Base-by-base conservation (phyloP, 2,329 filamentous ascomycete species). In the Fusarium nelsonii region DNA sequence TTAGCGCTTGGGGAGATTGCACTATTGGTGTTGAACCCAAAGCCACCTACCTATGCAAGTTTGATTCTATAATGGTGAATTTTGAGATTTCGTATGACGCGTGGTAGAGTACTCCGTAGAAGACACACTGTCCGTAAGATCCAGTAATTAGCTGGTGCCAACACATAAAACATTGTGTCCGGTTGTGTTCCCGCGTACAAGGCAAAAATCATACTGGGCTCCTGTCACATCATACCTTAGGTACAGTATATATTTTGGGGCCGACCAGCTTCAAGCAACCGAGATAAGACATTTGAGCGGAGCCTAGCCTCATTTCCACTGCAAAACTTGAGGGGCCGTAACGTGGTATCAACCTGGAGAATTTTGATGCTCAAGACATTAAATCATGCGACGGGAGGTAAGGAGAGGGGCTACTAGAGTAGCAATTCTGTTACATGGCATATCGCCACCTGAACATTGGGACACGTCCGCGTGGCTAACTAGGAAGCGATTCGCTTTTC, bases 271-370 rank as follows among this genome's bases (percentile, higher is more conserved):
- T 58, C 46, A 57, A 49, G 33, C 62, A 71, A 56, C 61, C 69
- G 61, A 66, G 60, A 68, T 60, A 72, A 70, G 66, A 68, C 69
- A 58, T 39, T 36, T 53, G 46, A 55, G 57, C 63, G 43, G 57
- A 58, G 59, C 40, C 61, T 37, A 63, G 54, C 59, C 62, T 71
- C 62, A 71, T 71, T 71, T 68, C 67, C 59, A 58, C n/a, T 39
- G 34, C 23, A 65, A 32, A 45, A 33, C 18, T 52, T 56, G 55
- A 49, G 63, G 56, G 49, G 58, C 34, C 41, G 51, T 50, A 56
- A 41, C 53, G 37, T 54, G 43, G 61, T 51, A 70, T 58, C 39
- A 37, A 48, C 50, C 51, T 51, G 50, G 51, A 55, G 33, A 55
- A 50, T 45, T 57, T 58, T 46, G 32, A 45, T 60, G 51, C 50